These are phyloP conservation scores for Kuraishia molischiana DNA, from an alignment of 805 yeast species.

Conservation along the genomic window DNA sequence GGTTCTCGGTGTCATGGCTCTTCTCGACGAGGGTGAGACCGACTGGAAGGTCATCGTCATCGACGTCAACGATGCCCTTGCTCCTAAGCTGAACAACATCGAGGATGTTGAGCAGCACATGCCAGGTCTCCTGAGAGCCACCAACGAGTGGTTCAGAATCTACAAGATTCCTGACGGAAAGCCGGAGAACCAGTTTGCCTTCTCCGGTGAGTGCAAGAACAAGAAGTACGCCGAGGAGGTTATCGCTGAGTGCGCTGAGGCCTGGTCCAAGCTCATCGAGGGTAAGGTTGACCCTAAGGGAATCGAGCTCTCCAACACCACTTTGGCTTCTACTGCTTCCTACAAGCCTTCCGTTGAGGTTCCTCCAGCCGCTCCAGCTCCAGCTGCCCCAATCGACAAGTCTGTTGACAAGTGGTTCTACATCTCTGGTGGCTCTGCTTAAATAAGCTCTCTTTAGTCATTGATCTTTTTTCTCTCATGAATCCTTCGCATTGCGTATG, in stretches of 20 bases:
- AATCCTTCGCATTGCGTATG: slow-evolving; percentile 36
- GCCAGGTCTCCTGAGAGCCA: slow-evolving; percentile 90
- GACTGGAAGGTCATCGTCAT: slow-evolving; percentile 92
- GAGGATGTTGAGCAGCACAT: slow-evolving; percentile 84
- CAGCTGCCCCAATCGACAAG: slow-evolving; percentile 93
- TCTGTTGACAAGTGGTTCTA: slow-evolving; percentile 98
- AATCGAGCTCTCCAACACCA: slow-evolving; percentile 68
- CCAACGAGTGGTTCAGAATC: slow-evolving; percentile 97
- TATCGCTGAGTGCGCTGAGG: slow-evolving; percentile 70
- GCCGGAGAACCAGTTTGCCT: slow-evolving; percentile 95
- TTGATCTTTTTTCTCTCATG: neutral
- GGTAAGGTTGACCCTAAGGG: slow-evolving; percentile 60
- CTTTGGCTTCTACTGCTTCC: slow-evolving; percentile 48
- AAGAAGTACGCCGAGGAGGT: slow-evolving; percentile 80
- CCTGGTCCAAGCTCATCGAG: slow-evolving; percentile 69
- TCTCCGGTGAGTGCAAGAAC: slow-evolving; percentile 86
- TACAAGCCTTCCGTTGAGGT: slow-evolving; percentile 37
- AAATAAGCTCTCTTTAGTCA: neutral
- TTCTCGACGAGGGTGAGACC: slow-evolving; percentile 86
- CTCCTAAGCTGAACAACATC: slow-evolving; percentile 77
- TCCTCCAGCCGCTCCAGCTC: slow-evolving; percentile 62
- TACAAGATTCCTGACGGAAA: slow-evolving; percentile 98
- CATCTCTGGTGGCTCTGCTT: slow-evolving; percentile 73
- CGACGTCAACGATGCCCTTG: slow-evolving; percentile 81
- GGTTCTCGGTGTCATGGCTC: slow-evolving; percentile 89